These are phyloP conservation scores for Exophiala alcalophila DNA, from an alignment of 2,329 filamentous ascomycete species.

Conservation along the genomic window DNA sequence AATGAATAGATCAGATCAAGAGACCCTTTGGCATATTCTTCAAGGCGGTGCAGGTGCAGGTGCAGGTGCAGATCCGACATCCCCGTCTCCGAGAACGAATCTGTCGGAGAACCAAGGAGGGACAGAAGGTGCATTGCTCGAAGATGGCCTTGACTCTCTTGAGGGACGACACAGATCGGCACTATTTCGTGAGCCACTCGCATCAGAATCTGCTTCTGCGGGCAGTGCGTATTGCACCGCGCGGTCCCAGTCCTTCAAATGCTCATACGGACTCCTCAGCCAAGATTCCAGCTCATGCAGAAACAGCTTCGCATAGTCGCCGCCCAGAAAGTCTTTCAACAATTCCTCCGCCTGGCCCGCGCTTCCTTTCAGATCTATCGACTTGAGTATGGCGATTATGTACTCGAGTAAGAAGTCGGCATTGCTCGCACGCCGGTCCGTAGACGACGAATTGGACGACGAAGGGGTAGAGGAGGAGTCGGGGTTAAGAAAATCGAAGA, in stretches of 20 bases:
- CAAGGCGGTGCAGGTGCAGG: too few relatives aligned
- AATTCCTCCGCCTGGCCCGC: constrained; percentile 76
- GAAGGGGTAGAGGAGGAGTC: constrained; percentile 34
- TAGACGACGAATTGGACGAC: constrained; percentile 1
- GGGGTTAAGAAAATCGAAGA: constrained; percentile 69
- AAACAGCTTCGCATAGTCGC: constrained; percentile 69
- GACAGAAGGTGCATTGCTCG: constrained; percentile 1
- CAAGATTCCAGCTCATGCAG: constrained; percentile 81
- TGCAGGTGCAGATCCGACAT: neutral
- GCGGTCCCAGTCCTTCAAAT: constrained; percentile 74
- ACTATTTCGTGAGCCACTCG: neutral
- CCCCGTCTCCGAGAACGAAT: constrained; percentile 15
- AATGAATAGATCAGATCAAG: too few relatives aligned
- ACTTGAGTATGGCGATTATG: constrained; percentile 77
- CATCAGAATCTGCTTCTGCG: neutral
- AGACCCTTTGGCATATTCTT: too few relatives aligned
- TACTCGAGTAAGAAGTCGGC: constrained; percentile 85
- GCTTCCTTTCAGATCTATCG: constrained; percentile 75
- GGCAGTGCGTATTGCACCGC: constrained; percentile 65
- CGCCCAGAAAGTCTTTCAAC: constrained; percentile 72
- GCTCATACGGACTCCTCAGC: constrained; percentile 74
- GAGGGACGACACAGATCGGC: constrained; percentile 1
- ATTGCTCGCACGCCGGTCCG: constrained; percentile 58
- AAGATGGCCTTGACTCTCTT: constrained; percentile 1
- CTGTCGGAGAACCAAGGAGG: constrained; percentile 21